Evolutionary conservation across 345 rosid species (phyloP).

Genomic region (Stellera chamaejasme): DNA sequence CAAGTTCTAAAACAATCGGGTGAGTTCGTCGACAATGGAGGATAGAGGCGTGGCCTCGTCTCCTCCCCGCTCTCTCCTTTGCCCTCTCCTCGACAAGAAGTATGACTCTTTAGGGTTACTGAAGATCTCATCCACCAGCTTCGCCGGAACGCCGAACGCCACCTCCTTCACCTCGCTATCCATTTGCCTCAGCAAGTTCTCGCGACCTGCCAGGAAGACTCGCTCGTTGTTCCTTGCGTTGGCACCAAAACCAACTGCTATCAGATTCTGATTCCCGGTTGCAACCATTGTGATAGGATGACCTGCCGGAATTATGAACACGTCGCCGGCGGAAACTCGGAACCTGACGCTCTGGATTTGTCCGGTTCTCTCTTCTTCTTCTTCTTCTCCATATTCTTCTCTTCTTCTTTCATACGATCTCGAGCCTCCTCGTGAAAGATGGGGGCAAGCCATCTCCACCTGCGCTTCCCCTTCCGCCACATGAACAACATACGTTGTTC

Average conservation of each 20-base stretch:
- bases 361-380: constrained; percentile 1
- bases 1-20: constrained; percentile 5
- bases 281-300: constrained; percentile 6
- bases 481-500: neutral
- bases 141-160: constrained; percentile 1
- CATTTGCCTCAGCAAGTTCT: constrained; percentile 3
- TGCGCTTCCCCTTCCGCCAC: constrained; percentile 2
- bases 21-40: constrained; percentile 1
- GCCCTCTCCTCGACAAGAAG: constrained; percentile 3
- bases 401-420: too few species aligned
- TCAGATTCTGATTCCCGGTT: neutral
- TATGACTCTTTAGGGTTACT: constrained; percentile 1
- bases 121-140: constrained; percentile 1
- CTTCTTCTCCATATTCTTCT: neutral
- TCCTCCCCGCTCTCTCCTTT: neutral
- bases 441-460: constrained; percentile 7
- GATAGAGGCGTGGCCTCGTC: neutral
- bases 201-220: constrained; percentile 6
- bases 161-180: constrained; percentile 8
- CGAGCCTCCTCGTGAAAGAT: neutral
- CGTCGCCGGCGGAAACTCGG: neutral
- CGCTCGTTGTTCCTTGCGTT: neutral
- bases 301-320: constrained; percentile 3
- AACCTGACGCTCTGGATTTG: neutral
- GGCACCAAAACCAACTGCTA: neutral